Evolutionary conservation across 768 basidiomycete species (phyloP), one percentile per base, ranked within the genome.

Genomic region (Leccinum ochraceum): DNA sequence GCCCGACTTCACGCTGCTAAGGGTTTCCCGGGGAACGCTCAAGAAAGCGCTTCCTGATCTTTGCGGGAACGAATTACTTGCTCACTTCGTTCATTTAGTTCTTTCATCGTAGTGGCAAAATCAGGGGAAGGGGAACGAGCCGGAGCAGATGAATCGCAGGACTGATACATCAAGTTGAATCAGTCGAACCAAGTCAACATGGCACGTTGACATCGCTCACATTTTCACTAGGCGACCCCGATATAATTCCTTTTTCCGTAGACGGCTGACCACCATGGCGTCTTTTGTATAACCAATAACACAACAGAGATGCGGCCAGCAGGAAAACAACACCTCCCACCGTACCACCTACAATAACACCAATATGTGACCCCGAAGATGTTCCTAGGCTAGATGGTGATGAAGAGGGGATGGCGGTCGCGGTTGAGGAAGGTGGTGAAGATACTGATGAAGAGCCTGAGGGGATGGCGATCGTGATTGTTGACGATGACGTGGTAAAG

Each of bases 341-440:
- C 1, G 26, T 14, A n/a, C 59, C 63, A n/a, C 67, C 67, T 1
- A 58, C 44, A 9, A 64, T 64, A 17, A 53, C 53, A 0, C 57
- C 56, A 16, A 36, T 32, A 42, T 51, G 50, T 55, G n/a, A n/a
- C 34, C 39, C 14, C 10, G 56, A 50, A 2, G 52, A 24, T 8
- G 48, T 26, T 6, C 4, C 36, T 42, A 30, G 51, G 1, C 39
- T 7, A 24, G 49, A 48, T n/a, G 63, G 13, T 10, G 37, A 39
- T 36, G 34, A 36, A 26, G 49, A 28, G n/a, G 13, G 14, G 26
- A 26, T 16, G 26, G 49, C 2, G 26, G 14, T n/a, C 5, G 13
- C 7, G 16, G 16, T 39, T 6, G 37, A 5, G 34, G 11, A 14
- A 39, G 37, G 16, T 39, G 37, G 6, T 39, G 39, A 17, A 30